A percentile compares a stretch with the other conserved stretches of the same genome.
Evolutionary conservation across 495 filamentous ascomycete species (phyloP).

Genomic region (Friedmanniomyces simplex): DNA sequence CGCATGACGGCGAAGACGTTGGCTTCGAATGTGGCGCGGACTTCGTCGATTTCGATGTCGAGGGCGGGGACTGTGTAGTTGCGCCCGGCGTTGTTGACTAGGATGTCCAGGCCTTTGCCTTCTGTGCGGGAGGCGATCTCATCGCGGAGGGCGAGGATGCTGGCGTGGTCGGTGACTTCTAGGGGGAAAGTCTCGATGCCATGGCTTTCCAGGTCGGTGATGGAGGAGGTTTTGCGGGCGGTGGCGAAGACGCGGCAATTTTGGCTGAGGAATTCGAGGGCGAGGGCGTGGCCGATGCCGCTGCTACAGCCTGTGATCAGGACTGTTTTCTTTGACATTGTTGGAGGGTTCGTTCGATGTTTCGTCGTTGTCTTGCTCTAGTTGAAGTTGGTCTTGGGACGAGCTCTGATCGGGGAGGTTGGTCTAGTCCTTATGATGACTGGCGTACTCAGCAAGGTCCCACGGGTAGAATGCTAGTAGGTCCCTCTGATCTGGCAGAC

Average conservation of each 20-base stretch:
- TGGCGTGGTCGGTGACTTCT: conserved; percentile 40
- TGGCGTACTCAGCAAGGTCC: no score
- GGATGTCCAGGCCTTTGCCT: conserved; percentile 40
- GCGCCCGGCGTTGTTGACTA: conserved; percentile 54
- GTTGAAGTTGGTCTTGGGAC: no score
- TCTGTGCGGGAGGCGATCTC: conserved; percentile 37
- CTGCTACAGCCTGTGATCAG: conserved; percentile 33
- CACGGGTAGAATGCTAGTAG: no score
- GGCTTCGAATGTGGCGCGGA: conserved; percentile 43
- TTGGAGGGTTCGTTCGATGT: not conserved
- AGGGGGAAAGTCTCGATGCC: conserved; percentile 47
- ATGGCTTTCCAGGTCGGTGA: conserved; percentile 37
- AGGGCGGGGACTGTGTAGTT: conserved; percentile 53
- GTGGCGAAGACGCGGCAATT: conserved; percentile 48
- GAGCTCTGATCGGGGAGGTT: no score
- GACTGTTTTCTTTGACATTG: conserved; percentile 9
- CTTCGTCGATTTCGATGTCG: conserved; percentile 44
- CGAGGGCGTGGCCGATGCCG: conserved; percentile 49
- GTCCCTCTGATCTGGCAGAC: no score
- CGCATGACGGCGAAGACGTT: conserved; percentile 51
- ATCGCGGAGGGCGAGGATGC: conserved; percentile 36
- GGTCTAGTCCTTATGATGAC: no score
- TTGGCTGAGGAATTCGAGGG: conserved; percentile 43
- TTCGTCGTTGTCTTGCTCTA: no score
- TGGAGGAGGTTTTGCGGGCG: conserved; percentile 39